Base-by-base conservation (phyloP, 169 alveolate genomes). In the Plasmodium sp. region DNA sequence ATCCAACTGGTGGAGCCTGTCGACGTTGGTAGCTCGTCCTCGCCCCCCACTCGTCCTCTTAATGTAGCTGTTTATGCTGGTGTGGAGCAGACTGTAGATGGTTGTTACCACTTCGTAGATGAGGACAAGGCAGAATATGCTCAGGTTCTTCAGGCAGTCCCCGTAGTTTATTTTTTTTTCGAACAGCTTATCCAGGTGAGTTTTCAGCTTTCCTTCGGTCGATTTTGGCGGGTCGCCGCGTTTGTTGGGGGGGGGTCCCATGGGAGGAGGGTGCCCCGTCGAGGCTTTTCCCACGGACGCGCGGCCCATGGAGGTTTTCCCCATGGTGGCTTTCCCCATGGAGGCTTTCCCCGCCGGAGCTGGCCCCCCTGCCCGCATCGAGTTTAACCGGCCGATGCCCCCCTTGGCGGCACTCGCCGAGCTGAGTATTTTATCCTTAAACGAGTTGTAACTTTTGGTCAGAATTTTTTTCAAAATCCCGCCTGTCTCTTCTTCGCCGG, bases 371-470 rank as follows among this genome's bases (percentile, higher is more conserved):
- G 2, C 16, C 16, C 16, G 62, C 22, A 14, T 51, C 62, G 62
- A 51, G 62, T 51, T 51, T 51, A 51, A 67, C 27, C 43, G 39
- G 12, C 31, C 12, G 41, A 31, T 0, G 45, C 51, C 31, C 3
- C 41, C 27, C 33, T 18, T 36, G 34, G 10, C 48, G 39, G n/a
- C n/a, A 75, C 27, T 18, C 3, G 67, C 36, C 9, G 31, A n/a
- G n/a, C 33, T 39, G 82, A 86, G 22, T 75, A 86, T 36, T 27
- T 86, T 86, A 7, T 75, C 93, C 48, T 77, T 86, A 77, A 86
- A 86, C 1, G 93, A 86, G 34, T 51, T 86, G 48, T 86, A 86
- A 56, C 93, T 86, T 79, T 74, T 86, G 36, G 93, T 86, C 41
- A 86, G 3, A 33, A 86, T 86, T 77, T 86, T 86, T 79, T 86